Base-by-base conservation (phyloP, 192 early-diverging fungal genomes). In the Coemansia sp. region DNA sequence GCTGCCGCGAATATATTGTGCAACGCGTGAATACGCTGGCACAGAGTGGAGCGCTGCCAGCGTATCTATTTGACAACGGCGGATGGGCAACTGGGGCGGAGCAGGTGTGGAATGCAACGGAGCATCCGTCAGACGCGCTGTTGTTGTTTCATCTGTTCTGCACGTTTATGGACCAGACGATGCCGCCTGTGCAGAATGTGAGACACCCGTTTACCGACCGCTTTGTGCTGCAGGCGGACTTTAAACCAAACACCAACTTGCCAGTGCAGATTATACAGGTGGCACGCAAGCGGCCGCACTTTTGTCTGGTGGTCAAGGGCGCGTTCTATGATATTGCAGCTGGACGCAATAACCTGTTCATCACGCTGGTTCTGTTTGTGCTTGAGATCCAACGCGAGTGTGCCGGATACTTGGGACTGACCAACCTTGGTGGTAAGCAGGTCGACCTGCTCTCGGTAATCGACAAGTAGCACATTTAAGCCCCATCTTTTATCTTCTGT, bases 131-230 rank as follows among this genome's bases (percentile, higher is more conserved):
- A 20, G 87, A 88, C 53, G 72, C 80, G 0, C 85, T 86, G 74
- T 76, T 88, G 20, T 64, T 88, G 20, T 85, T 88, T 74, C 87
- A 88, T 61, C 65, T 88, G 67, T 86, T 88, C 67, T 84, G 82
- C 36, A 76, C 79, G 9, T 88, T 84, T 46, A 82, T 88, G 80
- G 87, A 88, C 52, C 72, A 84, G 56, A 72, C 77, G 0, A 84
- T 86, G 81, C 85, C 87, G 24, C 72, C 74, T 0, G 77, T 75
- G 39, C 71, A 74, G 19, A 78, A 80, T 33, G 57, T 57, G 14
- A 79, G 85, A 19, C 84, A 80, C 59, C 78, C 80, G 23, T 88
- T 88, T 59, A 82, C 85, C 21, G 84, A 85, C 65, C 83, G 82
- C 59, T 78, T 80, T 51, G 83, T 85, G 57, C 65, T 85, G 27